Base-by-base conservation (phyloP, 768 basidiomycete species). In the Suillus ampliporus region DNA sequence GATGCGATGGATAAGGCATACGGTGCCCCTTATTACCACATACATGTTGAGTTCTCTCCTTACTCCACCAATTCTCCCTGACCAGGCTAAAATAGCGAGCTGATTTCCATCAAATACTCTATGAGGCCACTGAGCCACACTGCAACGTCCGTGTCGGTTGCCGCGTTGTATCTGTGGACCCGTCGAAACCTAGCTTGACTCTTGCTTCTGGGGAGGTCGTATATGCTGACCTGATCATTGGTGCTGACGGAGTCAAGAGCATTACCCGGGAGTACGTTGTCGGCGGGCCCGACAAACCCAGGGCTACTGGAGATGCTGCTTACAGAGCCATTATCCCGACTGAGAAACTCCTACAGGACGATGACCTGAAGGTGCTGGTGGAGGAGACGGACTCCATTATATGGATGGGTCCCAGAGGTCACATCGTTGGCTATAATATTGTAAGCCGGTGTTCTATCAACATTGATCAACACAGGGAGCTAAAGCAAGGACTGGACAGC, bases 241-340 rank as follows among this genome's bases (percentile, higher is more conserved):
- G 84, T 3, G 82, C 83, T 3, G 85, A 86, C 61, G 85, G 85
- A 10, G 77, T 84, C 58, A 87, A 83, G 73, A 87, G 86, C 65
- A 63, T 74, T 13, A 67, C 86, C 1, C 82, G 83, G 3, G 71
- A 83, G 65, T 75, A 82, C 41, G 79, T 84, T 38, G 80, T 87
- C n/a, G 80, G 85, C 0, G 81, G 79, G 0, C 74, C 74, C 0
- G 78, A 81, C 47, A 78, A 79, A 31, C 77, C 83, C 0, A 80
- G 78, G 0, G 78, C 85, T 7, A 89, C 89, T 0, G 89, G 89
- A 0, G 87, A 90, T 65, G 83, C 86, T 0, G 88, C 86, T 0
- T 89, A 87, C 69, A 81, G 89, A 57, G 84, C 85, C 8, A 75
- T 82, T 28, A 76, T 90, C 41, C 77, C 83, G 4, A 78, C 85